phyloP scores from a whole-genome alignment of 1,284 basidiomycete genomes.

The Ceratobasidium sp. region DNA sequence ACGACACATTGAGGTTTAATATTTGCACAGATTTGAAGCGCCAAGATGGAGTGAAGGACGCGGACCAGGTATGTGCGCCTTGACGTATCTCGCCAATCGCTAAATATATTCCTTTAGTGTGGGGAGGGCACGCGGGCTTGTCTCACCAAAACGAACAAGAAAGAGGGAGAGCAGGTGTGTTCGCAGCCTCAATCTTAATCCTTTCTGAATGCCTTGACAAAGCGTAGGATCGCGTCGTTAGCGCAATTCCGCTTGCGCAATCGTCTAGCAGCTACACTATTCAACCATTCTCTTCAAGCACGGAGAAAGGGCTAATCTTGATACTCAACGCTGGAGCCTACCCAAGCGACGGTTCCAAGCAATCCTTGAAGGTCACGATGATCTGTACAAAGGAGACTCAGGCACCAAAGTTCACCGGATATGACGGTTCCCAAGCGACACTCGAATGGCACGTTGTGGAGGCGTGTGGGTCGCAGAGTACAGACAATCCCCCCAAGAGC shows the following conservation, averaged over 20 bases:
- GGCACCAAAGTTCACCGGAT: conserved; percentile 69
- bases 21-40: conserved; percentile 71
- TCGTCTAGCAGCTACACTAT: conserved; percentile 33
- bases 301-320: conserved; percentile 69
- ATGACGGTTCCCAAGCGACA: conserved; percentile 67
- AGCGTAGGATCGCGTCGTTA: conserved; percentile 54
- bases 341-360: conserved; percentile 64
- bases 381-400: conserved; percentile 63
- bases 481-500: conserved; percentile 56
- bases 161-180: conserved; percentile 63
- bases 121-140: conserved; percentile 75
- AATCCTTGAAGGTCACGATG: conserved; percentile 72
- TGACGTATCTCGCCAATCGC: not conserved
- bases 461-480: conserved; percentile 59
- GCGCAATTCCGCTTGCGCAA: conserved; percentile 25
- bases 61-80: conserved; percentile 74
- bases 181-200: conserved; percentile 69
- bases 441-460: conserved; percentile 65
- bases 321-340: conserved; percentile 73
- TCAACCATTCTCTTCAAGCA: conserved; percentile 55
- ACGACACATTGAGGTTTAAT: conserved; percentile 67
- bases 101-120: conserved; percentile 65
- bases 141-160: conserved; percentile 74
- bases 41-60: conserved; percentile 63
- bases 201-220: conserved; percentile 60